Conservation (phyloP, 2,329 filamentous ascomycete species). For the Cadophora luteo-olivacea region DNA sequence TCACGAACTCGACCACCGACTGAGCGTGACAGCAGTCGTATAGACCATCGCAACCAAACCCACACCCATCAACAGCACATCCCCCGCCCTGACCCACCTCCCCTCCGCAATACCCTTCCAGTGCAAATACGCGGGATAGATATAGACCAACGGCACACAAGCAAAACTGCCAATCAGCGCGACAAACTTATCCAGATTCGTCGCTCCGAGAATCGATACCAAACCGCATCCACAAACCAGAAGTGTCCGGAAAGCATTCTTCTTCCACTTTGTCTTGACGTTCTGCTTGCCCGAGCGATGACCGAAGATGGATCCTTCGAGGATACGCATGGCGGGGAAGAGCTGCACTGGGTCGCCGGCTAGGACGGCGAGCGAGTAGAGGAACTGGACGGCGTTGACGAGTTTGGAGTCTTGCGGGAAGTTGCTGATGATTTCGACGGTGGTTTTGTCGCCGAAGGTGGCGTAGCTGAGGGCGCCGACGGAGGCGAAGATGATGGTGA, state of each 20-base stretch:
- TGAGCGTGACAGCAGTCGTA: slow-evolving; percentile 82
- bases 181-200: slow-evolving; percentile 94
- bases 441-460: slow-evolving; percentile 90
- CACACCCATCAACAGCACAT: slow-evolving; percentile 78
- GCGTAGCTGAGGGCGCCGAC: slow-evolving; percentile 94
- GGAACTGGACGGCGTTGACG: slow-evolving; percentile 94
- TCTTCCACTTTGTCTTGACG: slow-evolving; percentile 97
- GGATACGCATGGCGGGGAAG: slow-evolving; percentile 94
- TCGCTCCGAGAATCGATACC: slow-evolving; percentile 89
- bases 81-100: slow-evolving; percentile 68
- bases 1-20: slow-evolving; percentile 19
- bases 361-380: slow-evolving; percentile 94
- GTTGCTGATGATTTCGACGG: slow-evolving; percentile 94
- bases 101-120: slow-evolving; percentile 77
- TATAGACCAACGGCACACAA: slow-evolving; percentile 94
- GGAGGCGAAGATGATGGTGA: slow-evolving; percentile 85
- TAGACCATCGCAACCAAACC: slow-evolving; percentile 88
- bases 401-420: slow-evolving; percentile 92
- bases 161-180: slow-evolving; percentile 94
- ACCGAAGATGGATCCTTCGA: slow-evolving; percentile 91
- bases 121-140: slow-evolving; percentile 93
- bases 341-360: slow-evolving; percentile 93
- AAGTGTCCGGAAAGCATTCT: slow-evolving; percentile 93
- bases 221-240: slow-evolving; percentile 83
- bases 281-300: slow-evolving; percentile 89